Base-by-base conservation (phyloP, 192 early-diverging fungal species). In the Helicostylum pulchrum region DNA sequence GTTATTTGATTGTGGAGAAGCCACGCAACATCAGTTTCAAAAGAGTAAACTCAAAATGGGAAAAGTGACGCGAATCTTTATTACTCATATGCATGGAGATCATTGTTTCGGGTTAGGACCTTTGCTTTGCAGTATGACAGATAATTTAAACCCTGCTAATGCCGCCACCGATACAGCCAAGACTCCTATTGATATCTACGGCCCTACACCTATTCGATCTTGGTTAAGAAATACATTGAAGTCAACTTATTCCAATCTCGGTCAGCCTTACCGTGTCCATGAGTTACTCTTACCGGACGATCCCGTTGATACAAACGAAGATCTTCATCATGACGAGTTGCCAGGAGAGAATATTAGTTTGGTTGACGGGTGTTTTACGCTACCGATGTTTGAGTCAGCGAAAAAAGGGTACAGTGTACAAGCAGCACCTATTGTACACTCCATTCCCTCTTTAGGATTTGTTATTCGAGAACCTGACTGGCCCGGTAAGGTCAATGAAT, bases 51-150 rank as follows among this genome's bases (percentile, higher is more conserved):
- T 78, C 12, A 73, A 65, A 31, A 67, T 71, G 56, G 60, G 72
- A 6, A 68, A 66, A 21, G 69, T 78, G 17, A 64, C 53, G 10
- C 63, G 70, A 7, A 57, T 81, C 4, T 82, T 81, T 49, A 69
- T 81, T 23, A 83, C 81, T 0, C 81, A 83, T 52, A 68, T 83
- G 62, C 81, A 83, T 49, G 81, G 81, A 2, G 81, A 83, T 50
- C 79, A 83, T 56, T 79, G 75, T 17, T 83, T 77, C 58, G 81
- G 81, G 4, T 67, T 83, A 11, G 76, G 75, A 14, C 77, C 79
- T 7, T 62, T 83, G 2, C 31, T 83, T 23, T 82, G 78, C 53
- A 82, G 80, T 14, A 54, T 70, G 72, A 64, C 65, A 0, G 67
- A 66, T 36, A 66, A 34, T n/a, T 23, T 62, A 4, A 61, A 58